A percentile compares a stretch with the other conserved stretches of the same genome.
phyloP scores from a whole-genome alignment of 352 stramenopile species.

The Globisporangium uncinulatum region DNA sequence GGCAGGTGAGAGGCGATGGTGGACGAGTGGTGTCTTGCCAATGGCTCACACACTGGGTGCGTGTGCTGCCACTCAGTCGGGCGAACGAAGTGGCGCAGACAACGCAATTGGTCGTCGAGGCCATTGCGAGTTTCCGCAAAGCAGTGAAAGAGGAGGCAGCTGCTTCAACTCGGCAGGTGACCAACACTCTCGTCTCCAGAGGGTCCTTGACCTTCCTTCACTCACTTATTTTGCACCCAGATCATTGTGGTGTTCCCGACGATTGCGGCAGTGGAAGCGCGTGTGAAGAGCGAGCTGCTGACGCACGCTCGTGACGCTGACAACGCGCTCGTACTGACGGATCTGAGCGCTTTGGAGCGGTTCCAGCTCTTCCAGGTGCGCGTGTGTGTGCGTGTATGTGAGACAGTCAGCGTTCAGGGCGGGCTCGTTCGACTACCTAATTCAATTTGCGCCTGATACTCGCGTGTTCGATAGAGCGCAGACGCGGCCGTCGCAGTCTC shows the following conservation, averaged over 20 bases:
- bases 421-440: background rate
- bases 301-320: background rate
- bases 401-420: background rate
- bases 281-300: constrained; percentile 19
- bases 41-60: background rate
- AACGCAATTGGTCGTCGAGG: constrained; percentile 31
- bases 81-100: constrained; percentile 52
- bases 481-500: constrained; percentile 60
- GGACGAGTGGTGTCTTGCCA: no score
- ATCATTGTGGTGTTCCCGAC: constrained; percentile 63
- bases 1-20: constrained; percentile 33
- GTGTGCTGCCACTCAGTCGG: constrained; percentile 23
- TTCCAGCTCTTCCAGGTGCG: constrained; percentile 30
- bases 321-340: constrained; percentile 15
- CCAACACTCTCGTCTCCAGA: background rate
- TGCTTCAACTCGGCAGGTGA: constrained; percentile 1
- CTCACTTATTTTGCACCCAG: constrained; percentile 15
- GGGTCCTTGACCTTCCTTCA: constrained; percentile 1
- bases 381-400: background rate
- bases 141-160: background rate
- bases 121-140: constrained; percentile 18
- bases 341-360: constrained; percentile 17
- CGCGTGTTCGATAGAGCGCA: constrained; percentile 15
- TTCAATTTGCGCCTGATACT: background rate
- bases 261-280: constrained; percentile 26